phyloP scores from a whole-genome alignment of 2,329 filamentous ascomycete species.

The Teratosphaeria nubilosa region DNA sequence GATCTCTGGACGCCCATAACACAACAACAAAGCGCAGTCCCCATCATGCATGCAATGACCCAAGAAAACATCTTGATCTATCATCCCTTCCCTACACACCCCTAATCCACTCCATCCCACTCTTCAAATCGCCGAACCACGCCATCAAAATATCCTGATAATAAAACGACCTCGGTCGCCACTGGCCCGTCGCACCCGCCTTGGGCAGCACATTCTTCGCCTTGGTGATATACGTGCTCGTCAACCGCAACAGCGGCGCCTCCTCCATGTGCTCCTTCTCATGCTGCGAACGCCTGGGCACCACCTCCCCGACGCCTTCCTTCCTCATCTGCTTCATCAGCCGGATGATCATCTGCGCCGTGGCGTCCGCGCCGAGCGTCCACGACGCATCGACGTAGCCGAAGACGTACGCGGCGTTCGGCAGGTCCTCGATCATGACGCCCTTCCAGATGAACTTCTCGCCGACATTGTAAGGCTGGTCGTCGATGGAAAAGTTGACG shows the following conservation, averaged over 20 bases:
- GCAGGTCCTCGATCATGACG: conserved; percentile 52
- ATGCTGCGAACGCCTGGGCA: conserved; percentile 33
- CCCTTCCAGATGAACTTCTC: conserved; percentile 51
- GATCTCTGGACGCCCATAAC: background rate
- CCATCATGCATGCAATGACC: background rate
- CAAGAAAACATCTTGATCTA: background rate
- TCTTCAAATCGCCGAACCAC: conserved; percentile 32
- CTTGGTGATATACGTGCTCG: conserved; percentile 42
- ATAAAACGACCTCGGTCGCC: conserved; percentile 36
- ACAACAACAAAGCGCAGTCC: background rate
- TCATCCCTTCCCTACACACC: background rate
- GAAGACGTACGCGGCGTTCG: conserved; percentile 49
- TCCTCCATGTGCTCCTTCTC: conserved; percentile 30
- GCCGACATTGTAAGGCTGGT: conserved; percentile 33
- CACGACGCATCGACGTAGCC: conserved; percentile 54
- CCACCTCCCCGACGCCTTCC: conserved; percentile 32
- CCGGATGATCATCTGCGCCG: conserved; percentile 39
- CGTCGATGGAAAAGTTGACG: conserved; percentile 41
- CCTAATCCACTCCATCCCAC: conserved; percentile 29
- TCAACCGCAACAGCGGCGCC: conserved; percentile 34
- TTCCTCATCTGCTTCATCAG: conserved; percentile 43
- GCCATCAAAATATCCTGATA: conserved; percentile 34
- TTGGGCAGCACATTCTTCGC: conserved; percentile 36
- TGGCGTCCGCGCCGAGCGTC: conserved; percentile 49
- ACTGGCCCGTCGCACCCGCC: conserved; percentile 35